Conservation (phyloP, 2,329 filamentous ascomycete species). For the Pseudogymnoascus sp. region DNA sequence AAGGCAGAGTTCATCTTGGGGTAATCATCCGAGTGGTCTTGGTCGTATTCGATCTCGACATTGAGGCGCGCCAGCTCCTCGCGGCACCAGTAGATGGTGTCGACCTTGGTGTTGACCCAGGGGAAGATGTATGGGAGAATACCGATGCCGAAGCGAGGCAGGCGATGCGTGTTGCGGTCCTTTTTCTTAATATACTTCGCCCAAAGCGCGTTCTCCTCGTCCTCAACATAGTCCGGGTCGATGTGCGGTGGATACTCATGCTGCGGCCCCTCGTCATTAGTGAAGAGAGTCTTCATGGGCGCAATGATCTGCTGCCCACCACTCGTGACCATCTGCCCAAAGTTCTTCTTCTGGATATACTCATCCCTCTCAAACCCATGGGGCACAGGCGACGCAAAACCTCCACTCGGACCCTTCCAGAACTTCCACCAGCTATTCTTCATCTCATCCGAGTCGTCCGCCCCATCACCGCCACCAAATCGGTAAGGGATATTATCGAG, state of each 20-base stretch:
- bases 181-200: conserved; percentile 71
- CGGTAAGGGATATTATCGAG: conserved; percentile 7
- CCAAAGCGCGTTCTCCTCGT: conserved; percentile 64
- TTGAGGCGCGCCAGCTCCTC: conserved; percentile 81
- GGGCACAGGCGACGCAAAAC: conserved; percentile 52
- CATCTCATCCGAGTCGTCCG: neutral
- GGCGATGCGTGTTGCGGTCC: conserved; percentile 74
- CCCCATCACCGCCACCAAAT: neutral
- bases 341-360: conserved; percentile 3
- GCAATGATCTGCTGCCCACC: neutral
- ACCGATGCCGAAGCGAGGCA: conserved; percentile 50
- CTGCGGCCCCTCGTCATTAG: conserved; percentile 22
- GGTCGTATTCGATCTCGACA: conserved; percentile 83
- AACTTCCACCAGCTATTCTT: conserved; percentile 48
- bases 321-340: conserved; percentile 3
- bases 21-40: conserved; percentile 74
- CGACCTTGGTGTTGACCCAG: conserved; percentile 78
- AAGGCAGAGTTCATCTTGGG: conserved; percentile 94
- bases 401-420: conserved; percentile 54
- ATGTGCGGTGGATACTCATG: conserved; percentile 52
- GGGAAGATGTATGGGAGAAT: conserved; percentile 33
- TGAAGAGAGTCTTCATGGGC: neutral
- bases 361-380: conserved; percentile 40
- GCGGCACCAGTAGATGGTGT: conserved; percentile 87
- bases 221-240: conserved; percentile 51